A percentile compares a stretch with the other conserved stretches of the same genome.
phyloP scores from a whole-genome alignment of 148 eudicot genomes.

The Silene conica region DNA sequence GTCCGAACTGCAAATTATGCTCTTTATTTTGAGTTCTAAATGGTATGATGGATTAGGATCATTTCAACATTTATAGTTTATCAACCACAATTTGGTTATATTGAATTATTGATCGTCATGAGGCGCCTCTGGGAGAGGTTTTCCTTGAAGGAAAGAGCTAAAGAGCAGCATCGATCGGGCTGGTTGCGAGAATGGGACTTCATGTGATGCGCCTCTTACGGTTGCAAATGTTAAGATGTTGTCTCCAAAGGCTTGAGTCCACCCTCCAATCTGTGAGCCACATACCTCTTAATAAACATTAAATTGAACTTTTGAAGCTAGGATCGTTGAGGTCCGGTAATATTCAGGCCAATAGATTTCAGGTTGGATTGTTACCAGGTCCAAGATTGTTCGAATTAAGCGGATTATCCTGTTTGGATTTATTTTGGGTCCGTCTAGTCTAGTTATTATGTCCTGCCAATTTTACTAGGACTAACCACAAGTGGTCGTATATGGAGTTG shows the following conservation, averaged over 20 bases:
- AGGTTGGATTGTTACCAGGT: no score
- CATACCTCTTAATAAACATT: no score
- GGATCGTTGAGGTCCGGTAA: no score
- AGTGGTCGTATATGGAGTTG: neutral
- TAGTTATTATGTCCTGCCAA: no score
- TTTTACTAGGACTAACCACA: no score
- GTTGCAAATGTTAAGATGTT: slow-evolving; percentile 63
- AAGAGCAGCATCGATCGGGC: slow-evolving; percentile 59
- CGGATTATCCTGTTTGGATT: no score
- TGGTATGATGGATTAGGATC: neutral
- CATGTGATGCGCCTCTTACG: slow-evolving; percentile 69
- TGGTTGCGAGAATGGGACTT: slow-evolving; percentile 72
- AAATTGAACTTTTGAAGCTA: no score
- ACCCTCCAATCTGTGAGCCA: slow-evolving; percentile 65
- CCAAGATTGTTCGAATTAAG: no score
- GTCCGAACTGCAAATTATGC: neutral
- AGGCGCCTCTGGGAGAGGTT: slow-evolving; percentile 28
- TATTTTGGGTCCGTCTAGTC: no score
- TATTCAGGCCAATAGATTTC: no score
- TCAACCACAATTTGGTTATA: neutral
- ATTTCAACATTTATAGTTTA: neutral
- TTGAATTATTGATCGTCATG: no score
- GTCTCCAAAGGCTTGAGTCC: slow-evolving; percentile 56
- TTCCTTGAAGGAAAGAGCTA: slow-evolving; percentile 46
- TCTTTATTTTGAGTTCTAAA: neutral